Conservation (phyloP, 176 grass and related monocot genomes). For the Hordeum marinum region DNA sequence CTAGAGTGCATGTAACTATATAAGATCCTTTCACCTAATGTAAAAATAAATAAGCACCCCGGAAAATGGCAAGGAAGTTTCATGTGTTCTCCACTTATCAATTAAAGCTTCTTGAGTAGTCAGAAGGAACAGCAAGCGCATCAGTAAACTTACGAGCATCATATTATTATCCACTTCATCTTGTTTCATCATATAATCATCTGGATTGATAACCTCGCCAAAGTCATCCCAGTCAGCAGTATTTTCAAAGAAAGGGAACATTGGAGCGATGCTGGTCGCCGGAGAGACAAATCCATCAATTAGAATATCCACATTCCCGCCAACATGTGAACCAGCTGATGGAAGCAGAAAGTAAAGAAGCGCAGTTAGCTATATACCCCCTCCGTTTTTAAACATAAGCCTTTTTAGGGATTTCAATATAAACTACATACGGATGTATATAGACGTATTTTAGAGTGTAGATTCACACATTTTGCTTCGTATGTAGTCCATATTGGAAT, state of each 20-base stretch:
- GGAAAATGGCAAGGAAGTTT: background rate
- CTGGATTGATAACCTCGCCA: slow-evolving; percentile 96
- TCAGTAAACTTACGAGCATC: slow-evolving; percentile 74
- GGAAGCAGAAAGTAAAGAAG: slow-evolving; percentile 38
- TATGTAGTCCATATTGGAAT: too few relatives aligned
- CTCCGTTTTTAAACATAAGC: too few relatives aligned
- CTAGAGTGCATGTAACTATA: slow-evolving; percentile 11
- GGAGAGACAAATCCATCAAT: slow-evolving; percentile 96
- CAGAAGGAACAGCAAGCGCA: background rate
- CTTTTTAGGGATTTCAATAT: too few relatives aligned
- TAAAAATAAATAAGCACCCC: background rate
- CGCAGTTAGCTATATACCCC: slow-evolving; percentile 4
- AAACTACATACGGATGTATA: too few relatives aligned
- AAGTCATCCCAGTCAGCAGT: slow-evolving; percentile 95
- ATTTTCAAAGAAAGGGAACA: slow-evolving; percentile 96
- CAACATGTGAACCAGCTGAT: slow-evolving; percentile 44
- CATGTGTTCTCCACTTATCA: background rate
- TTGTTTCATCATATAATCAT: slow-evolving; percentile 91
- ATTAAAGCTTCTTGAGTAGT: slow-evolving; percentile 9
- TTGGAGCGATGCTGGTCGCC: slow-evolving; percentile 70
- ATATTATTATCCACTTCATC: slow-evolving; percentile 64
- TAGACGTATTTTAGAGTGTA: too few relatives aligned
- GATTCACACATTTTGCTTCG: too few relatives aligned
- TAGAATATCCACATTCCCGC: slow-evolving; percentile 64
- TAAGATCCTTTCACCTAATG: background rate